Percentiles rank a stretch among this genome's conserved stretches.
These are phyloP conservation scores for Saturnispora quitensis DNA, from an alignment of 805 yeast species.

Conservation along the genomic window DNA sequence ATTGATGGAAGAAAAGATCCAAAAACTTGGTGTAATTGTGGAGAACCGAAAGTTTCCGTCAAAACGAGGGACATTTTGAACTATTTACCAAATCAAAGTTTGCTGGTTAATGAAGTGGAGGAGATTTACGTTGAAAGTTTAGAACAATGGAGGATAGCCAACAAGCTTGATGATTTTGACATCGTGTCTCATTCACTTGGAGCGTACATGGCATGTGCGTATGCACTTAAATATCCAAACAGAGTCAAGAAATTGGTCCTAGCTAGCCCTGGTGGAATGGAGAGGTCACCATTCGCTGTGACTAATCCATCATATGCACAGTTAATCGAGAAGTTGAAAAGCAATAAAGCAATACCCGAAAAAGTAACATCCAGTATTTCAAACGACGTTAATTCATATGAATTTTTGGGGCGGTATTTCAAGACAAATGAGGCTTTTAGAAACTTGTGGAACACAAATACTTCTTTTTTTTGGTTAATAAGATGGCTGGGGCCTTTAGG, in stretches of 20 bases:
- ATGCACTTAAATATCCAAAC: slow-evolving; percentile 49
- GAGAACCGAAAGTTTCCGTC: neutral
- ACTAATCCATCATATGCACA: slow-evolving; percentile 29
- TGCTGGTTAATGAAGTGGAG: slow-evolving; percentile 39
- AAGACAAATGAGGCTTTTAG: slow-evolving; percentile 27
- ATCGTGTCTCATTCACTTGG: slow-evolving; percentile 75
- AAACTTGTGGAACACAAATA: slow-evolving; percentile 33
- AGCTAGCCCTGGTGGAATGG: slow-evolving; percentile 74
- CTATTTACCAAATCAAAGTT: slow-evolving; percentile 28
- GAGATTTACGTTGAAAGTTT: slow-evolving; percentile 47
- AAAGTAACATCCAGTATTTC: slow-evolving; percentile 26
- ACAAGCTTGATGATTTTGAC: slow-evolving; percentile 45
- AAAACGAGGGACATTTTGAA: slow-evolving; percentile 8
- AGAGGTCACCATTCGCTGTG: slow-evolving; percentile 54
- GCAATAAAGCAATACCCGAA: slow-evolving; percentile 8
- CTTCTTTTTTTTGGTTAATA: slow-evolving; percentile 40
- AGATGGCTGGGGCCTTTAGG: slow-evolving; percentile 35
- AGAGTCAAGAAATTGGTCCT: slow-evolving; percentile 46
- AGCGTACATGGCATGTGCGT: slow-evolving; percentile 61
- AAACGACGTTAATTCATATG: slow-evolving; percentile 35
- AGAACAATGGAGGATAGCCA: slow-evolving; percentile 52
- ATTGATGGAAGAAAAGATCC: slow-evolving; percentile 11
- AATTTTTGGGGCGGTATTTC: slow-evolving; percentile 41
- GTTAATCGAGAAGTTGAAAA: slow-evolving; percentile 5
- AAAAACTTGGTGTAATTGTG: slow-evolving; percentile 7